Conservation (phyloP, 176 grass and related monocot genomes). For the Rhynchospora pubera region DNA sequence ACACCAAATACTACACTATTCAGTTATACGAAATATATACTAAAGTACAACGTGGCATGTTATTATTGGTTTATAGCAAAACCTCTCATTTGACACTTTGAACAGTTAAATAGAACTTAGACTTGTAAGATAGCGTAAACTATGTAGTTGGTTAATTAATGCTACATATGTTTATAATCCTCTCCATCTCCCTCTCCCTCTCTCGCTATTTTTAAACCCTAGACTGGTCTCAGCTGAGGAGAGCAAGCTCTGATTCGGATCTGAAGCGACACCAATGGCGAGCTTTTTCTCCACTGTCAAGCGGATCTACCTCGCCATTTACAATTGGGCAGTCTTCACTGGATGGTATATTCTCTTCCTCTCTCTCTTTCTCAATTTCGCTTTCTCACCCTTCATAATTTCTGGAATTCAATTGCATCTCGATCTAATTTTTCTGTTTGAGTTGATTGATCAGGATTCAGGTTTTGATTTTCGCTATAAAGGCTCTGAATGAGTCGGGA, state of each 20-base stretch:
- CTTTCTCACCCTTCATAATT: constrained; percentile 4
- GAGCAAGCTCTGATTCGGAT: neutral
- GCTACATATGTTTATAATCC: neutral
- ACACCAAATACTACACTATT: neutral
- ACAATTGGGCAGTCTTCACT: constrained; percentile 49
- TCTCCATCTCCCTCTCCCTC: neutral
- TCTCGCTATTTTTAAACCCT: constrained; percentile 19
- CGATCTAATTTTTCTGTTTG: constrained; percentile 5
- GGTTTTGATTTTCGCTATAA: constrained; percentile 37
- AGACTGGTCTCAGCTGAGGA: neutral
- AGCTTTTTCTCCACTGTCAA: constrained; percentile 30
- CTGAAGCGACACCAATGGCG: constrained; percentile 19
- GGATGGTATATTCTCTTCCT: constrained; percentile 33
- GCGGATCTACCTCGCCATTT: constrained; percentile 45
- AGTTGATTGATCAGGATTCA: constrained; percentile 38
- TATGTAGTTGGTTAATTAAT: neutral
- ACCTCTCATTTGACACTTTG: neutral
- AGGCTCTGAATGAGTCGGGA: constrained; percentile 28
- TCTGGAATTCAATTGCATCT: neutral
- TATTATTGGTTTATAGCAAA: neutral
- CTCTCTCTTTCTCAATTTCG: neutral
- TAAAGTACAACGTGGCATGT: neutral
- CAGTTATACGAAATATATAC: neutral
- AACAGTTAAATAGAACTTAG: neutral
- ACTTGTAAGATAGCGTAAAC: neutral